Base-by-base conservation (phyloP, 495 filamentous ascomycete genomes). In the Penicillium argentinense region DNA sequence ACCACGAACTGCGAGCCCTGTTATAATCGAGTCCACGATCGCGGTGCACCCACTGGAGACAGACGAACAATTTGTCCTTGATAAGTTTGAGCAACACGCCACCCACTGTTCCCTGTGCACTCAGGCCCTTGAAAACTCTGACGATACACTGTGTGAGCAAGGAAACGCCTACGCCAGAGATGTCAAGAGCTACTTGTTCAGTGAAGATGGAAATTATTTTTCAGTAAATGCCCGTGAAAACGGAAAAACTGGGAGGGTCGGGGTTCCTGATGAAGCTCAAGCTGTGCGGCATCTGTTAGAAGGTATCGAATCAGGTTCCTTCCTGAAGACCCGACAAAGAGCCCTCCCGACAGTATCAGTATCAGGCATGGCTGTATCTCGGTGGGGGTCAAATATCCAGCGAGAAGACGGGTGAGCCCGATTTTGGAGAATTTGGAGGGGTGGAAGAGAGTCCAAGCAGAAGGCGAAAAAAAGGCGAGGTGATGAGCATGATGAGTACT, bases 151-250 rank as follows among this genome's bases (percentile, higher is more conserved):
- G 49, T 81, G 78, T 53, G 62, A 73, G 30, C 72, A 68, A 34
- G 78, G 78, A 12, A 59, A 71, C 44, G 56, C 55, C 34, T 64
- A 67, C 30, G 78, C 77, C 39, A 37, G 57, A 39, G 66, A 73
- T 49, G 72, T 81, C n/a, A 62, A 63, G 45, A 59, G 67, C 13
- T 79, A 80, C 47, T 50, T 80, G 18, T 74, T 75, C 66, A 66
- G 65, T 50, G 66, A 70, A 51, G 67, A 66, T 28, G 69, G 73
- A 29, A 73, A 72, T 42, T 57, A 71, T 30, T 76, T 66, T 53
- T 79, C 77, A 0, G 63, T 64, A 11, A 62, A 77, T 39, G 76
- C 77, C 60, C 63, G 59, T 9, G 74, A 78, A 16, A 56, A 43
- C 40, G 64, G 64, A 56, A 63, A 72, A 42, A 53, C 63, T 0